Evolutionary conservation across 495 filamentous ascomycete species (phyloP), one percentile per base, ranked within the genome.

Genomic region (Lasiosphaeriaceae sp.): DNA sequence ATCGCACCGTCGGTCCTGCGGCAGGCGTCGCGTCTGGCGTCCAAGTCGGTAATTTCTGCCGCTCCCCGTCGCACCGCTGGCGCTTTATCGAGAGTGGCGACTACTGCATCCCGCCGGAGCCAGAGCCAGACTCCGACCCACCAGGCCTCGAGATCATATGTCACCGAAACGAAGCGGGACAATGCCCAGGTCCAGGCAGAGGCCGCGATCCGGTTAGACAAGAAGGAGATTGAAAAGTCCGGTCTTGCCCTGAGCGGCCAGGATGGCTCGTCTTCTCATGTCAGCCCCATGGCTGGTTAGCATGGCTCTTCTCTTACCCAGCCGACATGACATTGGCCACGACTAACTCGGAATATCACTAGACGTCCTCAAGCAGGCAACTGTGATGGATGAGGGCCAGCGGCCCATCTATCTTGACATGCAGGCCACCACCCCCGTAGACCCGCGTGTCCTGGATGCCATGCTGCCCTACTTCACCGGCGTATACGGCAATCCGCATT

Each of bases 321-420:
- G 7, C 1, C n/a, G 14, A 43, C 41, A 26, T 24, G 7, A n/a
- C n/a, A n/a, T n/a, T 56, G 50, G 43, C 46, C 50, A 22, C 41
- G 34, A 5, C 49, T 61, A 29, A 59, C 44, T 51, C 43, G 12
- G 11, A 8, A 23, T 11, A n/a, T n/a, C n/a, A n/a, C n/a, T 58
- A 85, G 85, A 86, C 55, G 88, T 97, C 47, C 81, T 99, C 46
- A 95, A 94, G 73, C 88, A 96, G 67, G 95, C 92, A 2, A 90
- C 89, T 24, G 78, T 96, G 54, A 89, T 97, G 88, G 94, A 96
- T 66, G 85, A 96, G 75, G 94, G 95, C 59, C 85, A 89, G 51
- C 83, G 94, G 34, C 94, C 94, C 16, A 97, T 98, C 63, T 98
- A 97, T 65, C 86, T 98, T 39, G 94, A 98, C 67, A 96, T 96